Evolutionary conservation across 805 yeast genomes (phyloP).

Genomic region (Saturnispora dispora): DNA sequence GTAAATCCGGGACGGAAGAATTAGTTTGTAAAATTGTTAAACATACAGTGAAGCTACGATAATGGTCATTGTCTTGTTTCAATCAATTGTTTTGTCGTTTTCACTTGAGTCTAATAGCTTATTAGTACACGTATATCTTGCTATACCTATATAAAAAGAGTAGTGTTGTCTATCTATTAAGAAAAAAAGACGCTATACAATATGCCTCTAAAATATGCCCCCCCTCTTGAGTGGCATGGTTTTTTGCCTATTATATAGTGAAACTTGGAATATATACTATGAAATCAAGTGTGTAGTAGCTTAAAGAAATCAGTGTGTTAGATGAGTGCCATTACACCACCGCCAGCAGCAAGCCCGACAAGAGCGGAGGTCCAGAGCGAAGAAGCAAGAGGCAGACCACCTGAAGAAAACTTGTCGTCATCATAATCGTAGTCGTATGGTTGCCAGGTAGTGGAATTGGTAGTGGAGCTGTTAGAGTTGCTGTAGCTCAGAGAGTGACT

Average conservation of each 20-base stretch:
- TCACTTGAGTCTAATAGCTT: neutral
- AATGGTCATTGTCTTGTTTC: constrained; percentile 41
- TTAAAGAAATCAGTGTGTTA: neutral
- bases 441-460: neutral
- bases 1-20: neutral
- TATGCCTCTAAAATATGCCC: neutral
- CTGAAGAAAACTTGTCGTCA: neutral
- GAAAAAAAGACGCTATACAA: neutral
- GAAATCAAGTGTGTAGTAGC: neutral
- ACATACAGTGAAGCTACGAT: constrained; percentile 64
- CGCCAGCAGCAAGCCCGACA: neutral
- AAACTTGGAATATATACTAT: neutral
- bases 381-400: neutral
- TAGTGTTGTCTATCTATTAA: neutral
- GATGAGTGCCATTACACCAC: neutral
- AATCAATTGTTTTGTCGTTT: neutral
- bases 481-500: neutral
- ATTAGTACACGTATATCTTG: neutral
- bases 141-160: neutral
- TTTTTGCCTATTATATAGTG: neutral
- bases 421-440: neutral
- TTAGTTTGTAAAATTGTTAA: neutral
- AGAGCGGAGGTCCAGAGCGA: neutral
- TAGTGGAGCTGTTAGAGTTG: neutral
- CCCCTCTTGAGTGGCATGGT: neutral